Evolutionary conservation across 75 land plant genomes (phyloP), one percentile per base, ranked within the genome.

Genomic region (Gnetum montanum): DNA sequence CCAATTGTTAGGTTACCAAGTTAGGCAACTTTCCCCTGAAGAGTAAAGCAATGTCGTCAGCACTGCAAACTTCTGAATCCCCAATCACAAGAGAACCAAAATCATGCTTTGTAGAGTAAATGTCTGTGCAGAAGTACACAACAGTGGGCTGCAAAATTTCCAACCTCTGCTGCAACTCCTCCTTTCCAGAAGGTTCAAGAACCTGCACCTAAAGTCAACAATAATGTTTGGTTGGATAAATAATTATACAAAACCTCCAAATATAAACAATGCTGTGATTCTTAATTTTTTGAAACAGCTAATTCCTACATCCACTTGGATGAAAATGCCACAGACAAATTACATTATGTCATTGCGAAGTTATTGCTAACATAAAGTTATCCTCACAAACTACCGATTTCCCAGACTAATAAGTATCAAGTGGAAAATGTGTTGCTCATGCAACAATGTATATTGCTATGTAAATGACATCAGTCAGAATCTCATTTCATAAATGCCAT

Each of bases 121-220:
- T 18, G 2, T 52, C 23, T 7, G 35, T 35, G 30, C 35, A 31
- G 33, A 52, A 52, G 33, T 52, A 52, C 11, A 52, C 54, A 52
- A 33, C 22, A 31, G 36, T 6, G 2, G 54, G 36, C 33, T 33
- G 36, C 54, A 52, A 10, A 16, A 52, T 3, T 52, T 52, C 54
- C 34, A 52, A 31, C 54, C 54, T 31, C 35, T 52, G 54, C 18
- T 52, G 54, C 36, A 52, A 52, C 20, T 52, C 54, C 30, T 52
- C 54, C 36, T 31, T 52, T 8, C 22, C 33, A 4, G 20, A 2
- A 52, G 54, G 35, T 31, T 52, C 54, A 22, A 52, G 20, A 52
- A 52, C 54, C 33, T 52, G 54, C 33, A 52, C 54, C 54, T 52
- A 35, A 18, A 31, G 7, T 4, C 30, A 31, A 2, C 3, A 13